Evolutionary conservation across 805 yeast genomes (phyloP).

Genomic region (Metschnikowia continentalis): DNA sequence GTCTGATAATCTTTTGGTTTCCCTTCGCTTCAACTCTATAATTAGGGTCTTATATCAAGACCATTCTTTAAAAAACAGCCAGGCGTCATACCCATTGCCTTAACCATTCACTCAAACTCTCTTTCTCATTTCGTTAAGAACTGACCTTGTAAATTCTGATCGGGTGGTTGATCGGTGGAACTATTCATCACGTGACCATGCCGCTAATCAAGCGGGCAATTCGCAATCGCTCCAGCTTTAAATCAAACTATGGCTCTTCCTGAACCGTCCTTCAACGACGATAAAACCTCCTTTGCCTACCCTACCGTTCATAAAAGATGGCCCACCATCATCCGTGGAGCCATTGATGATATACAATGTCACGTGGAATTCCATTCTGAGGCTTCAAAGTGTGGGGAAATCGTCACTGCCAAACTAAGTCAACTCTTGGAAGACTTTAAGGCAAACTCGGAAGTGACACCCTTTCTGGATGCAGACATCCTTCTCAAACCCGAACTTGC

Average conservation of each 20-base stretch:
- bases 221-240: background rate
- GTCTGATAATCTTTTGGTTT: too few species aligned
- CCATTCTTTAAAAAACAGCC: too few species aligned
- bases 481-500: conserved; percentile 45
- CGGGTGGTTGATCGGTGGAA: background rate
- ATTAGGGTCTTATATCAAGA: too few species aligned
- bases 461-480: conserved; percentile 31
- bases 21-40: too few species aligned
- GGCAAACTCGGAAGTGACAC: conserved; percentile 28
- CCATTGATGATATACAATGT: conserved; percentile 55
- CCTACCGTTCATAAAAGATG: conserved; percentile 77
- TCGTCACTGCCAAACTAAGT: conserved; percentile 38
- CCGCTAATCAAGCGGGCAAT: background rate
- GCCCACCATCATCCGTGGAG: conserved; percentile 75
- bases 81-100: too few species aligned
- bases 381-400: conserved; percentile 47
- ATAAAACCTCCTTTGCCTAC: conserved; percentile 74
- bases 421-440: conserved; percentile 42
- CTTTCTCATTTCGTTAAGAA: too few species aligned
- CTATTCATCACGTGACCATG: background rate
- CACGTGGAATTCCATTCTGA: conserved; percentile 7
- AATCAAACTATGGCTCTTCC: conserved; percentile 42
- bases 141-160: too few species aligned
- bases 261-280: conserved; percentile 57
- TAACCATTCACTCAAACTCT: too few species aligned